phyloP scores from a whole-genome alignment of 192 early-diverging fungal genomes.

The Rhizophagus clarus region DNA sequence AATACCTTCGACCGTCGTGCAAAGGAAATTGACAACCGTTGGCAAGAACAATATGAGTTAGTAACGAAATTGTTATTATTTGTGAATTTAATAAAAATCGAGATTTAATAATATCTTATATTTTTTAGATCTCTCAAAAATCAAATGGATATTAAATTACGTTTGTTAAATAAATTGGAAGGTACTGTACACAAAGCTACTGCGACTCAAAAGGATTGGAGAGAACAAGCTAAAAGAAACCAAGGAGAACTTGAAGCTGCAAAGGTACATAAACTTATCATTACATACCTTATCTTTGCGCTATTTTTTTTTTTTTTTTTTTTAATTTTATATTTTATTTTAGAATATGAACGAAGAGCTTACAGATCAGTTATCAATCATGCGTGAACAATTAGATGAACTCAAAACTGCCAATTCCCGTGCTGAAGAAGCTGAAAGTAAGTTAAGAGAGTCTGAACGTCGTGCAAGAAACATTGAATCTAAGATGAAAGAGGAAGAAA shows the following conservation, averaged over 20 bases:
- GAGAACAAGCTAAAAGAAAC: slow-evolving; percentile 37
- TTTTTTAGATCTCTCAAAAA: slow-evolving; percentile 37
- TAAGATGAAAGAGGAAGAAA: slow-evolving; percentile 37
- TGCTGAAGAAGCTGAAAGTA: slow-evolving; percentile 36
- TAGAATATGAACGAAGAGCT: slow-evolving; percentile 31
- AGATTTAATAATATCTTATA: not conserved
- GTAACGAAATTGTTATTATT: not conserved
- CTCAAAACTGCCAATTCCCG: slow-evolving; percentile 21
- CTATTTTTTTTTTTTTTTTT: no score
- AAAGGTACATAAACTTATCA: not conserved
- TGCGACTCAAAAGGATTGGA: slow-evolving; percentile 39
- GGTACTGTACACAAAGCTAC: slow-evolving; percentile 35
- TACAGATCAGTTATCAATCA: slow-evolving; percentile 8
- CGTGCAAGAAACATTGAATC: slow-evolving; percentile 37
- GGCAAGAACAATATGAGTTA: slow-evolving; percentile 40
- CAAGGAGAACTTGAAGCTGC: slow-evolving; percentile 40
- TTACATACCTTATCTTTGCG: not conserved
- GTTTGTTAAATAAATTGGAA: slow-evolving; percentile 38
- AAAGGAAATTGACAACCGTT: slow-evolving; percentile 43
- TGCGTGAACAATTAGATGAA: slow-evolving; percentile 25
- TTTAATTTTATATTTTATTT: no score
- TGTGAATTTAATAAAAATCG: not conserved
- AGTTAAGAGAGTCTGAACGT: slow-evolving; percentile 39
- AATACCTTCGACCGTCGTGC: slow-evolving; percentile 41
- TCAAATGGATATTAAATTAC: slow-evolving; percentile 42